Conservation (phyloP, 2,329 filamentous ascomycete genomes). For the Huntiella bhutanensis region DNA sequence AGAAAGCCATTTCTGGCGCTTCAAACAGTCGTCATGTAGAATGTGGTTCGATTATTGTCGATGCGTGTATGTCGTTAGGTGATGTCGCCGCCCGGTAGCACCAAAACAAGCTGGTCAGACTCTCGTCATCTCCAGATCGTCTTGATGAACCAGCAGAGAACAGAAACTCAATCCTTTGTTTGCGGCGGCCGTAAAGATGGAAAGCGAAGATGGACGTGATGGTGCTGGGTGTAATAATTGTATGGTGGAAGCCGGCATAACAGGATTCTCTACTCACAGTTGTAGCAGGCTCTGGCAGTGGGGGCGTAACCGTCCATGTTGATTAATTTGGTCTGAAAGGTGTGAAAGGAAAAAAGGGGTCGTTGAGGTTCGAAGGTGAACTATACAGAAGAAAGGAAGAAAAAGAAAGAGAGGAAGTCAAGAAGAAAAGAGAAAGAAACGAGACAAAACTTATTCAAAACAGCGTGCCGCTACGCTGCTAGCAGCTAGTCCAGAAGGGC, state of each 20-base stretch:
- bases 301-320: constrained; percentile 25
- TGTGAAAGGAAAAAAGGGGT: constrained; percentile 3
- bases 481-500: constrained; percentile 5
- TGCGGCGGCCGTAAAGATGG: not conserved
- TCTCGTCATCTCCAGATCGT: too few species aligned
- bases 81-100: too few species aligned
- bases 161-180: too few species aligned
- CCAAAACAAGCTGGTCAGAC: too few species aligned
- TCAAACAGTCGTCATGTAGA: not conserved
- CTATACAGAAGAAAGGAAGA: constrained; percentile 2
- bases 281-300: constrained; percentile 30
- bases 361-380: constrained; percentile 1
- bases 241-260: constrained; percentile 5
- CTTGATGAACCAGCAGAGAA: too few species aligned
- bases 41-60: too few species aligned
- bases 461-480: constrained; percentile 1
- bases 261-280: constrained; percentile 23
- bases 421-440: constrained; percentile 2
- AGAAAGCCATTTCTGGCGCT: constrained; percentile 5
- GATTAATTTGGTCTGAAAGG: constrained; percentile 4
- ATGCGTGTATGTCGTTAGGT: too few species aligned
- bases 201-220: not conserved
- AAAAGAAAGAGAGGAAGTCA: constrained; percentile 6
- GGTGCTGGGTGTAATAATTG: constrained; percentile 3
- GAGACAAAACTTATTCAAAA: constrained; percentile 7